Evolutionary conservation across 495 filamentous ascomycete genomes (phyloP), one percentile per base, ranked within the genome.

Genomic region (Entonaema liquescens): DNA sequence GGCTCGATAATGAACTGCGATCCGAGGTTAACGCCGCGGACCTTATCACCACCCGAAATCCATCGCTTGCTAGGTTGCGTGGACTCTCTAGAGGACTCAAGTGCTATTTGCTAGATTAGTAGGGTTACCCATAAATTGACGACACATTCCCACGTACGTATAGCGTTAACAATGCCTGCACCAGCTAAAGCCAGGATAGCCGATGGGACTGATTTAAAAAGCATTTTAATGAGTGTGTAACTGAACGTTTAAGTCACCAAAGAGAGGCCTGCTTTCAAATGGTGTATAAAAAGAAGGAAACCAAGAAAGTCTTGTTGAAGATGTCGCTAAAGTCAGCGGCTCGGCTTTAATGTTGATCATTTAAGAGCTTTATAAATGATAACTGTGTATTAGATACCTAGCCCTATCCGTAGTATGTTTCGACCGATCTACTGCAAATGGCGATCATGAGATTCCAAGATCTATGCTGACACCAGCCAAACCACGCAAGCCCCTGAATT

Each of bases 1-100:
- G 86, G 85, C 73, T 89, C 88, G 59, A 90, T 79, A 33, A 88
- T 77, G 68, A 90, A 89, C 7, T 84, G 79, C 7, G 85, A 85
- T 33, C 89, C 87, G 5, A 90, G 79, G 62, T 90, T 89, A 7
- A 91, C 88, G 17, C 88, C 88, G 0, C 87, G 84, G 53, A 91
- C 83, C 74, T 88, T 89, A 66, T 77, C 77, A 40, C 53, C 64
- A 8, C 72, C 19, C 0, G 79, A 79, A 4, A 79, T 70, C 79
- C 77, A 83, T 74, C 75, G 71, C 63, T 17, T 75, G 57, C 33
- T 60, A 5, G 36, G 36, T 15, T 19, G 50, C 2, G 25, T 36
- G 7, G 57, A 57, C 19, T 61, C 40, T 50, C 23, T 21, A 3
- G 42, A n/a, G 2, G 57, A 62, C 21, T 61, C 67, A 5, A 70